Evolutionary conservation across 2,329 filamentous ascomycete species (phyloP).

Genomic region (Aspergillus brasiliensis): DNA sequence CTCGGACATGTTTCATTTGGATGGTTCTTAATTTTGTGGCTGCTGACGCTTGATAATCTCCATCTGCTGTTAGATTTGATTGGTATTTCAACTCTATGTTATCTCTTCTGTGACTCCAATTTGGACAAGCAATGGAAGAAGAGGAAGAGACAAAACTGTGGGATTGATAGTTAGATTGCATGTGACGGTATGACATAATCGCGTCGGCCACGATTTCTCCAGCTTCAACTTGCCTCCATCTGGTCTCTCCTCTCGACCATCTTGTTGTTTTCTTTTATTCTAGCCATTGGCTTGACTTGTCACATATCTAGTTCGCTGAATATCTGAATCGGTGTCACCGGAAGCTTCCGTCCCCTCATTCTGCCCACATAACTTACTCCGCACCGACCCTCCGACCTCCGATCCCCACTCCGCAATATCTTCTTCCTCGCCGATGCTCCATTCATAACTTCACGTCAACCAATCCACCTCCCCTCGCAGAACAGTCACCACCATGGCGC

Average conservation of each 20-base stretch:
- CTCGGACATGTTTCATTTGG: not conserved
- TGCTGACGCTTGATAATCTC: not conserved
- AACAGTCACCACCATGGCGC: conserved; percentile 38
- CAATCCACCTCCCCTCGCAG: not conserved
- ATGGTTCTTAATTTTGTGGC: not conserved
- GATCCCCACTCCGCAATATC: conserved; percentile 1
- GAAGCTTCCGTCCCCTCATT: not conserved
- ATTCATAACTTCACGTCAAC: not conserved
- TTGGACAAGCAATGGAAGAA: not conserved
- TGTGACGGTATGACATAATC: conserved; percentile 9
- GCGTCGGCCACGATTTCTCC: not conserved
- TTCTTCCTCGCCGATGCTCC: not conserved
- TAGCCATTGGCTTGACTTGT: not conserved
- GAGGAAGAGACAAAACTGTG: not conserved
- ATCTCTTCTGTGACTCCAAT: not conserved
- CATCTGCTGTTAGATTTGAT: not conserved
- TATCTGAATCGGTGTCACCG: not conserved
- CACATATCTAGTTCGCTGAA: not conserved
- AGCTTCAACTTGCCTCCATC: not conserved
- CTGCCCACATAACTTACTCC: not conserved
- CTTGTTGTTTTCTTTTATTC: not conserved
- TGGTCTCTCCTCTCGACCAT: not conserved
- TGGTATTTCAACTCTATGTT: no score
- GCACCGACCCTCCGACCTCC: not conserved
- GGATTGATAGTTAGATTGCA: not conserved